These are phyloP conservation scores for Knufia petricola DNA, from an alignment of 2,329 filamentous ascomycete species.

Conservation along the genomic window DNA sequence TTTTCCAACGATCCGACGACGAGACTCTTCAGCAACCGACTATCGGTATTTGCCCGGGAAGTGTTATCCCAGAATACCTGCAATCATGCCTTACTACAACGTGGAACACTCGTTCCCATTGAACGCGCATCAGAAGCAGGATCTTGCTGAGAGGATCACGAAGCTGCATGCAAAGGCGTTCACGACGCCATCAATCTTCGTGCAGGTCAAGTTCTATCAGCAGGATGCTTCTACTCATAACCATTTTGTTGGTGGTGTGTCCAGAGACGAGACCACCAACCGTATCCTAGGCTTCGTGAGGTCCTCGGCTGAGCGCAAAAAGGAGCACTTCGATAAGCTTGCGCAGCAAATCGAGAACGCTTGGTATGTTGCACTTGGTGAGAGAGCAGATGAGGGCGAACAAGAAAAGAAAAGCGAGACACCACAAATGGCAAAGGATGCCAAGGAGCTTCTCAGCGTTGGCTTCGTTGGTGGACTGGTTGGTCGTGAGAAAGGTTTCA, in stretches of 20 bases:
- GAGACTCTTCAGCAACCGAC: no score
- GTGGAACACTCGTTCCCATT: conserved; percentile 20
- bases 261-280: conserved; percentile 10
- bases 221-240: conserved; percentile 13
- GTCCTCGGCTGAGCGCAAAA: conserved; percentile 14
- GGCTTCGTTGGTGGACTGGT: conserved; percentile 18
- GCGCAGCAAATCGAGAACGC: conserved; percentile 15
- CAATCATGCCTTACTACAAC: conserved; percentile 17
- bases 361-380: conserved; percentile 17
- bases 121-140: conserved; percentile 14
- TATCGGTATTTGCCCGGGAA: no score
- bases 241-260: conserved; percentile 11
- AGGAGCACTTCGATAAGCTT: conserved; percentile 18
- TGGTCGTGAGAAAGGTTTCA: conserved; percentile 17
- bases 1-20: no score
- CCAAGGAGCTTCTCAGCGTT: conserved; percentile 16
- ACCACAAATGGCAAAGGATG: conserved; percentile 3
- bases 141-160: conserved; percentile 18
- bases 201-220: conserved; percentile 18
- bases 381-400: background rate
- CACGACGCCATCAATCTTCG: conserved; percentile 19
- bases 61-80: no score
- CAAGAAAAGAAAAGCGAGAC: conserved; percentile 5
- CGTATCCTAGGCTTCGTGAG: conserved; percentile 10
- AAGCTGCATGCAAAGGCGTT: conserved; percentile 18